A percentile compares a stretch with the other conserved stretches of the same genome.
These are phyloP conservation scores for Lentinula detonsa DNA, from an alignment of 768 basidiomycete species.

Conservation along the genomic window DNA sequence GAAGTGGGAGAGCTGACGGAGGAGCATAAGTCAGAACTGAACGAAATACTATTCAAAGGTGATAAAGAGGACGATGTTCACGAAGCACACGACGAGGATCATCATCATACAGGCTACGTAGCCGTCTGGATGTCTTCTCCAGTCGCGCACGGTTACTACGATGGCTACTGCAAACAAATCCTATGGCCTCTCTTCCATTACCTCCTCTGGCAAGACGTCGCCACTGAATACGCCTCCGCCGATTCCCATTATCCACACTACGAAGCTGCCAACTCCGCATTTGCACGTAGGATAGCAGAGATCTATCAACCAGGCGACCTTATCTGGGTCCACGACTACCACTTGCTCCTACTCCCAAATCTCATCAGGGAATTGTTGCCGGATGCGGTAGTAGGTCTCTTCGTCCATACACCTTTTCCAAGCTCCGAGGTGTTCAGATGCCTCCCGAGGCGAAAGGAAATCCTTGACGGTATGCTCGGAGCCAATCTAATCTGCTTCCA, in stretches of 20 bases:
- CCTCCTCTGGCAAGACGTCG: constrained; percentile 95
- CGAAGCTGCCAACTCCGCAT: constrained; percentile 77
- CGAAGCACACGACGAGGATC: background rate
- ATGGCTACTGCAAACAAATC: constrained; percentile 96
- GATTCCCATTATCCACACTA: constrained; percentile 81
- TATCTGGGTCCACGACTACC: constrained; percentile 94
- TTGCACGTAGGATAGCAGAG: constrained; percentile 68
- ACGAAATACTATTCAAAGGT: constrained; percentile 61
- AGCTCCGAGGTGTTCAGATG: constrained; percentile 95
- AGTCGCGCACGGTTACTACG: constrained; percentile 90
- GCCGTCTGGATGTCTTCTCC: constrained; percentile 91
- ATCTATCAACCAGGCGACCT: constrained; percentile 87
- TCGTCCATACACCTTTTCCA: constrained; percentile 98
- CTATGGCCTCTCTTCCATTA: constrained; percentile 99
- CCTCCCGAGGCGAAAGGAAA: constrained; percentile 87
- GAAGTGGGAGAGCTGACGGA: constrained; percentile 45
- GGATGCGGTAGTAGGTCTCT: constrained; percentile 77
- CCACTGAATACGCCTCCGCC: constrained; percentile 81
- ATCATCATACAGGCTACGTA: constrained; percentile 54
- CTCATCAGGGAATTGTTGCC: constrained; percentile 69
- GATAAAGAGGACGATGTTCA: constrained; percentile 39
- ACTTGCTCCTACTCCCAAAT: constrained; percentile 85
- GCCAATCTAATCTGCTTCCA: constrained; percentile 97
- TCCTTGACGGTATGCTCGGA: constrained; percentile 96
- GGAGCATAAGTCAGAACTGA: constrained; percentile 61